Conservation (phyloP, 768 basidiomycete genomes). For the Ramaria sp. region DNA sequence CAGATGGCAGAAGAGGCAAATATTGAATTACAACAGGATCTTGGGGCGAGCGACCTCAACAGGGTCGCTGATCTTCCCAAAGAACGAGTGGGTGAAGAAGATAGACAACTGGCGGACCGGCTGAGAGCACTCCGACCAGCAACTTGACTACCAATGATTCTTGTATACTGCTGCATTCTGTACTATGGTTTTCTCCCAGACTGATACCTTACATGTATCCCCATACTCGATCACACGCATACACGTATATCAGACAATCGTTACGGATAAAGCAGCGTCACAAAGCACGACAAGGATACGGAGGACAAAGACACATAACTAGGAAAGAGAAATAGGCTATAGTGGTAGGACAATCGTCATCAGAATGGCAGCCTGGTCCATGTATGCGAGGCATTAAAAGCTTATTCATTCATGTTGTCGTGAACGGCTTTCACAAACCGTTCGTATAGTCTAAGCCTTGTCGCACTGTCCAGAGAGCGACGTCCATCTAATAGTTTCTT, state of each 20-base stretch:
- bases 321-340: background rate
- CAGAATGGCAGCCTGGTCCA: background rate
- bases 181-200: background rate
- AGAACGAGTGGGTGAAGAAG: conserved; percentile 55
- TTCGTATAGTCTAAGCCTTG: background rate
- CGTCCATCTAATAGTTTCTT: conserved; percentile 6
- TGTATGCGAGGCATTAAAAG: background rate
- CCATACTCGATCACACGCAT: background rate
- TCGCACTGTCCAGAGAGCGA: background rate
- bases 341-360: background rate
- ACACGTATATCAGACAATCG: background rate
- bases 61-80: conserved; percentile 47
- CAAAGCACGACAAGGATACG: background rate
- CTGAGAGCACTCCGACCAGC: conserved; percentile 81
- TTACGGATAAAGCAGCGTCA: background rate
- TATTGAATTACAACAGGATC: conserved; percentile 87
- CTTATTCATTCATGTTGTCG: conserved; percentile 2
- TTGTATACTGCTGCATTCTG: background rate
- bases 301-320: background rate
- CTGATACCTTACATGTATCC: background rate
- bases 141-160: conserved; percentile 24
- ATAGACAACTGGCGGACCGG: conserved; percentile 72
- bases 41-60: conserved; percentile 50
- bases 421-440: conserved; percentile 4
- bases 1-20: conserved; percentile 97